Conservation (phyloP, 202 grass and related monocot genomes). For the Cymbopogon flexuosus region DNA sequence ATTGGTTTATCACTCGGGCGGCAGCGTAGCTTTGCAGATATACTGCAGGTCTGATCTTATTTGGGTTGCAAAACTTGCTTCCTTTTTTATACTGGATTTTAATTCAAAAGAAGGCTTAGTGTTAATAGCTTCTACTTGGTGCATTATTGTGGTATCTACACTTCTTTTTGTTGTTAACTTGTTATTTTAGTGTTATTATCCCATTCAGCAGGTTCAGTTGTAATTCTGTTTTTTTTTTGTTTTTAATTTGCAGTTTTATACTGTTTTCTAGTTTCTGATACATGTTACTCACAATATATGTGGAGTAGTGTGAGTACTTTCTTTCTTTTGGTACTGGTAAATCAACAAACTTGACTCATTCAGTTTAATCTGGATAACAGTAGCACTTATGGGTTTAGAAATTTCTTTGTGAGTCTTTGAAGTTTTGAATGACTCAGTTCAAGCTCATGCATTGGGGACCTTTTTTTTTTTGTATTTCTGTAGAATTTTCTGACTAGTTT, state of each 20-base stretch:
- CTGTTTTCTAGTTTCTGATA: background rate
- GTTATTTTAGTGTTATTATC: background rate
- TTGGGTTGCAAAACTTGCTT: background rate
- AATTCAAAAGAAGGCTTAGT: background rate
- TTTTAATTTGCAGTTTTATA: background rate
- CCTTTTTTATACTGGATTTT: background rate
- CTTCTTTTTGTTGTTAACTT: constrained; percentile 12
- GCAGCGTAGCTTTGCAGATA: constrained; percentile 80
- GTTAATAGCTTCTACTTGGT: background rate
- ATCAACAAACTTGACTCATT: background rate
- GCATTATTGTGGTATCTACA: background rate
- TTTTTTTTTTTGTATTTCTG: background rate
- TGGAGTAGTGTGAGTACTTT: background rate
- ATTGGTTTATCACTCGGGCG: constrained; percentile 59
- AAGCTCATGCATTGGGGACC: background rate
- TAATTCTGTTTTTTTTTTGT: background rate
- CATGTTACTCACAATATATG: background rate
- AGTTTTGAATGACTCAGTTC: background rate
- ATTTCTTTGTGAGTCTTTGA: background rate
- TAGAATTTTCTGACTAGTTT: background rate
- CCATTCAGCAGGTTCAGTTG: background rate
- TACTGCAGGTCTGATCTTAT: constrained; percentile 64
- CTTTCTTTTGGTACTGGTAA: background rate
- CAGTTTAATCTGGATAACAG: constrained; percentile 1
- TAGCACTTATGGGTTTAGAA: background rate